These are phyloP conservation scores for Trichoderma guizhouense DNA, from an alignment of 2,329 filamentous ascomycete species.

Conservation along the genomic window DNA sequence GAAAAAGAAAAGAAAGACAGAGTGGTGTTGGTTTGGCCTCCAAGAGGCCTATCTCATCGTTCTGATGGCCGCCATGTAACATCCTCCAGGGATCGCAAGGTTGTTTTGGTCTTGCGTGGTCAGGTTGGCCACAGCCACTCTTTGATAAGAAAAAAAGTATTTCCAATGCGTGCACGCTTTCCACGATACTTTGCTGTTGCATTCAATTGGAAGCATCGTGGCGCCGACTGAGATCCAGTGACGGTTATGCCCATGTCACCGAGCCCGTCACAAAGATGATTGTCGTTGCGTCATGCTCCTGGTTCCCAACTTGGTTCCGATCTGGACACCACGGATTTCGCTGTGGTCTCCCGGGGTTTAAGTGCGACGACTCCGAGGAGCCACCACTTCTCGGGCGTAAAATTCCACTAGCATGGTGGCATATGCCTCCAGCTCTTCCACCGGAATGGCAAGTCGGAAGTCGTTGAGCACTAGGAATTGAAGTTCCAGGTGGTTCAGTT, in stretches of 20 bases:
- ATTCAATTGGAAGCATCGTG: background rate
- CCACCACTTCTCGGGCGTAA: constrained; percentile 84
- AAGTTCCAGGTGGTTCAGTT: constrained; percentile 92
- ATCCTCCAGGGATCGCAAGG: background rate
- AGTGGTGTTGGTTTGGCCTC: background rate
- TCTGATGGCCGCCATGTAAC: background rate
- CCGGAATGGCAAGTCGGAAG: constrained; percentile 86
- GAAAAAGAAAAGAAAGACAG: background rate
- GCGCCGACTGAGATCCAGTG: background rate
- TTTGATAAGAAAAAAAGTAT: background rate
- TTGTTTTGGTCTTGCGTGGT: background rate
- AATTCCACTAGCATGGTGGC: constrained; percentile 99
- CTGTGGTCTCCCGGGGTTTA: background rate
- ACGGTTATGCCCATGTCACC: background rate
- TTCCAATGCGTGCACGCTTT: background rate
- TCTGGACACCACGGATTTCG: background rate
- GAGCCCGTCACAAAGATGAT: background rate
- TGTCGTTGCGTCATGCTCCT: background rate
- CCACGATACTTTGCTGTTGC: background rate
- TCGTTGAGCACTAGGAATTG: constrained; percentile 96
- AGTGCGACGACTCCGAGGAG: constrained; percentile 10
- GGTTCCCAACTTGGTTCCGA: background rate
- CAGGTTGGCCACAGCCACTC: background rate
- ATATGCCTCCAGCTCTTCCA: constrained; percentile 95
- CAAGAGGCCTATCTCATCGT: background rate